Base-by-base conservation (phyloP, 2,329 filamentous ascomycete genomes). In the Ophiostoma himal-ulmi region DNA sequence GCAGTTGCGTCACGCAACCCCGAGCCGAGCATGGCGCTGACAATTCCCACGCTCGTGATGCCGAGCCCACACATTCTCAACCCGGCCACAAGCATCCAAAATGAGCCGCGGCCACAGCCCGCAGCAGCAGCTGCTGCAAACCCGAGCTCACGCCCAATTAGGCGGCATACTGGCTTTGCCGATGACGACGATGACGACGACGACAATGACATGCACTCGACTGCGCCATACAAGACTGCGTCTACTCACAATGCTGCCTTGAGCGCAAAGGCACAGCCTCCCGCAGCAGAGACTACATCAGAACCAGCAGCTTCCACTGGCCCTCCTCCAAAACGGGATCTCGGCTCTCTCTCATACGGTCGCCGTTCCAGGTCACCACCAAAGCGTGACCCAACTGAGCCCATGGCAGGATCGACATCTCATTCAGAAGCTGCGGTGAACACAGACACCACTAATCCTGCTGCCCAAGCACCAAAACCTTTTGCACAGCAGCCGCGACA, bases 381-480 rank as follows among this genome's bases (percentile, higher is more conserved):
- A 14, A 65, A 65, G 36, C 62, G 8, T 14, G 62, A 65, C n/a
- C 8, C 62, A 26, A 26, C 17, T 7, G 4, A 20, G 1, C 36
- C 20, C 34, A 7, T 2, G 36, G 20, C 20, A 3, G 20, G 36
- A 65, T 34, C 17, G 34, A 8, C 36, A 22, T 20, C 1, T 20
- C 62, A 13, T 3, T 36, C 5, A 11, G 30, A 64, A 39, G 73
- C 44, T 48, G 44, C 54, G 22, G 7, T 20, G n/a, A 39, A 2
- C 4, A 83, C 5, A 84, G 84, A 75, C 81, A 80, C 79, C 69
- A 64, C 2, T 37, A 26, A n/a, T 37, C 20, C 14, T 37, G 60
- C 17, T 37, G 34, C 34, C n/a, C 34, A 7, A n/a, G 30, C 17
- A n/a, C 20, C 34, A 17, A 64, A 64, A 20, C 34, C 34, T n/a